Conservation (phyloP, 768 basidiomycete species). For the Auricularia auricula-judae region DNA sequence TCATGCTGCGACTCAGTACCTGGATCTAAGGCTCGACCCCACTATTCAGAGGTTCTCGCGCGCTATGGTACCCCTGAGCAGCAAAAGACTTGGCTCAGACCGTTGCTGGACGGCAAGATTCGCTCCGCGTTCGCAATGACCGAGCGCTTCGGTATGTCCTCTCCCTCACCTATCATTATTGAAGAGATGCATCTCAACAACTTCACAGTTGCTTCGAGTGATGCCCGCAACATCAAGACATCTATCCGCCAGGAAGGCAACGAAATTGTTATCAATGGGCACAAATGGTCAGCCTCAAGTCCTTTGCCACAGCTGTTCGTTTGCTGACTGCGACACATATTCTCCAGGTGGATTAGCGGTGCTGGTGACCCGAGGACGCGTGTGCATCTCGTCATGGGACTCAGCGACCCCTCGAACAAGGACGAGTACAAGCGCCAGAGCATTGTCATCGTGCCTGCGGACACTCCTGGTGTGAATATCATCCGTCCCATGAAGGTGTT, state of each 20-base stretch:
- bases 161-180: neutral
- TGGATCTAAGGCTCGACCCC: neutral
- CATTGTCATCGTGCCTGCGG: conserved; percentile 87
- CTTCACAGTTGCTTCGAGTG: conserved; percentile 72
- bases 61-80: conserved; percentile 87
- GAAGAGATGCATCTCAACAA: neutral
- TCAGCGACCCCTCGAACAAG: conserved; percentile 79
- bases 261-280: conserved; percentile 88
- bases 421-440: conserved; percentile 77
- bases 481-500: conserved; percentile 91
- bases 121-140: conserved; percentile 97
- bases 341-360: conserved; percentile 86
- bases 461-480: conserved; percentile 76
- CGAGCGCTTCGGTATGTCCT: conserved; percentile 64
- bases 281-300: conserved; percentile 67
- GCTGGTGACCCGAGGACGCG: conserved; percentile 87
- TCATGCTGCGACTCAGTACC: neutral
- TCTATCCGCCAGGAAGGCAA: conserved; percentile 74
- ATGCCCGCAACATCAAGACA: conserved; percentile 90
- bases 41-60: conserved; percentile 80
- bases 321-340: conserved; percentile 3
- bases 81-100: conserved; percentile 80
- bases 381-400: conserved; percentile 89
- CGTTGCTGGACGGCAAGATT: conserved; percentile 85
- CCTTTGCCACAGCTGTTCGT: neutral